phyloP scores from a whole-genome alignment of 345 rosid species.

The Dipteronia dyeriana region DNA sequence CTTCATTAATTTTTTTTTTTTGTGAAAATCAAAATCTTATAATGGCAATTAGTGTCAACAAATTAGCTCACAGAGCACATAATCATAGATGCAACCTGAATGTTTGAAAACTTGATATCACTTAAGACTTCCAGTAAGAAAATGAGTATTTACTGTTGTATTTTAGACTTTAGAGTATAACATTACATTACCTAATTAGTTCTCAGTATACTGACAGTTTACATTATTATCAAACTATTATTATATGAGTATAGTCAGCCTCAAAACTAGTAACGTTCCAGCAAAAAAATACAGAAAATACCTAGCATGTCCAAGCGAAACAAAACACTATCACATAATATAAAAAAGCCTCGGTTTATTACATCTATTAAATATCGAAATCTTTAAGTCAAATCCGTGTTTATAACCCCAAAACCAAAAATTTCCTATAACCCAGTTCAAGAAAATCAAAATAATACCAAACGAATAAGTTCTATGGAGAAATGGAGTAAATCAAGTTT shows the following conservation, averaged over 20 bases:
- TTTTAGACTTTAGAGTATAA: neutral
- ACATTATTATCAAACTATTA: neutral
- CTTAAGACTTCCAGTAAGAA: neutral
- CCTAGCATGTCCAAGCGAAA: neutral
- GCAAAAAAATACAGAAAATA: neutral
- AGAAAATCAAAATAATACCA: slow-evolving; percentile 8
- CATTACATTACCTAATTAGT: neutral
- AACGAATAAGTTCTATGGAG: neutral
- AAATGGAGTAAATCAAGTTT: neutral
- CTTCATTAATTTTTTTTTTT: too few relatives aligned
- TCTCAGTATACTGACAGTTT: neutral
- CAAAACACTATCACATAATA: neutral
- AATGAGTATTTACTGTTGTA: neutral
- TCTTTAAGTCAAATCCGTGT: slow-evolving; percentile 5
- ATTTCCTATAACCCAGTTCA: neutral
- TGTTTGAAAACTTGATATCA: neutral
- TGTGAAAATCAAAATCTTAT: too few relatives aligned
- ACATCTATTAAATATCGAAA: neutral
- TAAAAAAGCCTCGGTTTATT: neutral
- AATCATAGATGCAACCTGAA: too few relatives aligned
- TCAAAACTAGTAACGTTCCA: neutral
- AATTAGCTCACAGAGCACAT: too few relatives aligned
- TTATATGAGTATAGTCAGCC: neutral
- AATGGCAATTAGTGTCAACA: too few relatives aligned
- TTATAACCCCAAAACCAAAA: slow-evolving; percentile 1